Conservation (phyloP, 176 grass and related monocot species). For the Sorghum bicolor region Sorghum_bicolor_NCBIv3 NC_012873.2:56048501-56049000, state of each 20-base stretch:
- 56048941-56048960: no score
- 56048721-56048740: background rate
- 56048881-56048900: no score
- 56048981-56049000: no score
- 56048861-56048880: no score
- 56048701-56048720: no score
- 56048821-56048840: no score
- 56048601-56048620: background rate
- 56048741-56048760: background rate
- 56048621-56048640: background rate
- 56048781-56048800: background rate
- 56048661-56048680: background rate
- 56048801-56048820: no score
- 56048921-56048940: no score
- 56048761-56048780: background rate
- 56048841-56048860: no score
- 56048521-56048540: background rate
- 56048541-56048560: background rate
- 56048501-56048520: background rate
- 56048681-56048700: background rate
- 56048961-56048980: no score
- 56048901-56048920: no score
- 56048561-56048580: background rate
- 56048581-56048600: background rate
- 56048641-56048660: background rate